phyloP scores from a whole-genome alignment of 2,329 filamentous ascomycete species.

The Aspergillus alliaceus region DNA sequence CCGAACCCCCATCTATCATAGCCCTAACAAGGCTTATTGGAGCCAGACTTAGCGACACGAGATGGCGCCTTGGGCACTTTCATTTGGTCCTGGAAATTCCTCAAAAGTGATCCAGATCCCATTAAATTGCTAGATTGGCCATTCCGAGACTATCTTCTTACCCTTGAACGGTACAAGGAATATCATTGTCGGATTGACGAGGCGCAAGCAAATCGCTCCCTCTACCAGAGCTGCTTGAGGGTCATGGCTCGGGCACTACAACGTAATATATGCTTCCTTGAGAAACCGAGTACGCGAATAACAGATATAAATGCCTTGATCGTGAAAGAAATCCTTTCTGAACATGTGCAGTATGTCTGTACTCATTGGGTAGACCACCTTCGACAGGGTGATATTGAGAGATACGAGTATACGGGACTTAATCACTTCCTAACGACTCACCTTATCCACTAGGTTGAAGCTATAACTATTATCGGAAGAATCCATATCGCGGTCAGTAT shows the following conservation, averaged over 20 bases:
- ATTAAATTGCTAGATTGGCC: constrained; percentile 2
- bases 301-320: not conserved
- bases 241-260: not conserved
- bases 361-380: constrained; percentile 2
- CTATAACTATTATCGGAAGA: not conserved
- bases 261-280: not conserved
- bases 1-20: not conserved
- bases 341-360: constrained; percentile 3
- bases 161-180: not conserved
- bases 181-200: not conserved
- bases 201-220: not conserved
- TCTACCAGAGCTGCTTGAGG: not conserved
- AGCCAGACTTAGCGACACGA: not conserved
- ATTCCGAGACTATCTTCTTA: constrained; percentile 7
- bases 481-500: not conserved
- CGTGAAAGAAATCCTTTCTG: not conserved
- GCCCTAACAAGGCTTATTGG: not conserved
- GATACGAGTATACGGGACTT: not conserved
- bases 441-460: constrained; percentile 6
- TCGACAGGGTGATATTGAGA: not conserved
- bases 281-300: not conserved
- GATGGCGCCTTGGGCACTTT: not conserved
- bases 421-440: not conserved
- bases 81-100: not conserved
- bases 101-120: not conserved